A percentile compares a stretch with the other conserved stretches of the same genome.
These are phyloP conservation scores for Triangularia setosa DNA, from an alignment of 2,329 filamentous ascomycete species.

Conservation along the genomic window DNA sequence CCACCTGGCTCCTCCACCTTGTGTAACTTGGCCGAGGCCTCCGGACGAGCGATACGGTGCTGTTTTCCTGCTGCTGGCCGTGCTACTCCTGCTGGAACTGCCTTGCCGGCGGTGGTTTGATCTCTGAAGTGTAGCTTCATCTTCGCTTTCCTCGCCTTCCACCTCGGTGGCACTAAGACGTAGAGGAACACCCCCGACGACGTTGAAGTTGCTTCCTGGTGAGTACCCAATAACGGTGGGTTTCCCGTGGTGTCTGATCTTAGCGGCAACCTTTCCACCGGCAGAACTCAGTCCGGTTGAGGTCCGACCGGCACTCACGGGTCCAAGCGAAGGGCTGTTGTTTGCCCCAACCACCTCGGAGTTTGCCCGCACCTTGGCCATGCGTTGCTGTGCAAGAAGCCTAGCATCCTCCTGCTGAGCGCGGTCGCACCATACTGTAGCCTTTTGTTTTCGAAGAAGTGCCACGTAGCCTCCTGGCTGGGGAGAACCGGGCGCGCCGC, in stretches of 20 bases:
- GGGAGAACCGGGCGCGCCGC: conserved; percentile 38
- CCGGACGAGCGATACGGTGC: conserved; percentile 50
- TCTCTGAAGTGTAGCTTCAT: conserved; percentile 49
- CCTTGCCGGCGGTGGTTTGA: conserved; percentile 66
- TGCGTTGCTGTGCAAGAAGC: conserved; percentile 74
- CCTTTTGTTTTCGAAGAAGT: conserved; percentile 93
- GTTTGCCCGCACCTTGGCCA: conserved; percentile 81
- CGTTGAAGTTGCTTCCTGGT: conserved; percentile 70
- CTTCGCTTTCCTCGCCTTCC: conserved; percentile 79
- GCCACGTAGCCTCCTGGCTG: conserved; percentile 82
- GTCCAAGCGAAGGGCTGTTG: conserved; percentile 40
- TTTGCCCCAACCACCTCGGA: conserved; percentile 70
- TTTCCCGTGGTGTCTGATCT: conserved; percentile 85
- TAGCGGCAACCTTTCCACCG: conserved; percentile 66
- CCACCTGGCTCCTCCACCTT: conserved; percentile 40
- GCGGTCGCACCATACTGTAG: conserved; percentile 96
- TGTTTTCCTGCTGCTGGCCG: conserved; percentile 48
- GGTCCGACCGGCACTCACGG: conserved; percentile 44
- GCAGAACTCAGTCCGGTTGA: conserved; percentile 59
- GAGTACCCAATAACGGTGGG: conserved; percentile 74
- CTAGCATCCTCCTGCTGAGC: conserved; percentile 89
- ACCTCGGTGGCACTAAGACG: conserved; percentile 94
- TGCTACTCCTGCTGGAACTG: conserved; percentile 72
- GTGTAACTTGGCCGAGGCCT: conserved; percentile 33
- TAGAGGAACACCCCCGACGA: conserved; percentile 77